Percentiles rank a stretch among this genome's conserved stretches.
Conservation (phyloP, 805 yeast genomes). For the Candida tallmaniae region DNA sequence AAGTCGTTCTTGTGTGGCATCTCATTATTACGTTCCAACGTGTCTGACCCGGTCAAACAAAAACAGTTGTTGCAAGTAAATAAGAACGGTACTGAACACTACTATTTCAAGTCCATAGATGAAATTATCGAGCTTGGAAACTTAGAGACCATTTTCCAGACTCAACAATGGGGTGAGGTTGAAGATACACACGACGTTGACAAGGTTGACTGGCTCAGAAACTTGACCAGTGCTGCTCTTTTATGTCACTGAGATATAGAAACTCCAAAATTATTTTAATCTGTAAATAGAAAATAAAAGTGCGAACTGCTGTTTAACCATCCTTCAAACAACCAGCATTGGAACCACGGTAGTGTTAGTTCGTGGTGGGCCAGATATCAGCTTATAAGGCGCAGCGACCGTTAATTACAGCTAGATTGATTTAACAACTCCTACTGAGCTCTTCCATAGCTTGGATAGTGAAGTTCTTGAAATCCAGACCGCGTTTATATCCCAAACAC, state of each 20-base stretch:
- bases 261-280: neutral
- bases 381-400: too few species aligned
- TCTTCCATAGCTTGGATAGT: too few species aligned
- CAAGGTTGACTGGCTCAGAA: constrained; percentile 80
- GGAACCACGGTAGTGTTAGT: too few species aligned
- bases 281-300: too few species aligned
- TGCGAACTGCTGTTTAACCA: too few species aligned
- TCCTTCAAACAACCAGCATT: too few species aligned
- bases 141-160: constrained; percentile 80
- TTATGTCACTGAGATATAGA: constrained; percentile 22
- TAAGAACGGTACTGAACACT: constrained; percentile 24
- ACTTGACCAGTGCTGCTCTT: constrained; percentile 70
- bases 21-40: constrained; percentile 51
- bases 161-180: constrained; percentile 94
- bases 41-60: constrained; percentile 15
- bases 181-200: constrained; percentile 99
- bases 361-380: too few species aligned
- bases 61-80: constrained; percentile 30
- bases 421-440: too few species aligned
- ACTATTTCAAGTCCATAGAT: constrained; percentile 46
- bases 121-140: constrained; percentile 74
- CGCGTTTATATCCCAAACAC: too few species aligned
- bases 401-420: too few species aligned
- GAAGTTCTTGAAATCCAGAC: too few species aligned
- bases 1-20: constrained; percentile 86